Percentiles rank a stretch among this genome's conserved stretches.
Evolutionary conservation across 345 rosid species (phyloP).

Genomic region (Gossypium longicalyx): DNA sequence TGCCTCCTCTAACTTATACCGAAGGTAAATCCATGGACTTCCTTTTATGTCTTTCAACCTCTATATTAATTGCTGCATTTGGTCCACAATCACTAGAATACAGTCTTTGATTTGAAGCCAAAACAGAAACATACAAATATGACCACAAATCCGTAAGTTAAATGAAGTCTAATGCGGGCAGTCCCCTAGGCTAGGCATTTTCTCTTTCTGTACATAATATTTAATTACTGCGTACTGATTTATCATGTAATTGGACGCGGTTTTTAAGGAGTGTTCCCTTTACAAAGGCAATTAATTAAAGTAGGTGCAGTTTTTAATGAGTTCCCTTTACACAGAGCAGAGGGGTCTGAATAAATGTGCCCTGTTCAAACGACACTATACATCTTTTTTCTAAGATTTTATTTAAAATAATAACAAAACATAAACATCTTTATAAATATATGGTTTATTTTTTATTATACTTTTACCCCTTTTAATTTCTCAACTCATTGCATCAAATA

Average conservation of each 20-base stretch:
- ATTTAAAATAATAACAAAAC: too few relatives aligned
- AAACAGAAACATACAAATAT: too few relatives aligned
- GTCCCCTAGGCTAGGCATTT: not conserved
- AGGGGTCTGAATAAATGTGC: constrained; percentile 1
- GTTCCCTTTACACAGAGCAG: not conserved
- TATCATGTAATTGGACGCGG: not conserved
- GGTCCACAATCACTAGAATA: not conserved
- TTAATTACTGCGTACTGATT: not conserved
- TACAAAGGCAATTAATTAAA: not conserved
- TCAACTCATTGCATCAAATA: too few relatives aligned
- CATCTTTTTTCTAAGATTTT: too few relatives aligned
- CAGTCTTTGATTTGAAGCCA: not conserved
- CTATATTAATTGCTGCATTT: not conserved
- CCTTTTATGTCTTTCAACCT: not conserved
- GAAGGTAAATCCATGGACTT: constrained; percentile 26
- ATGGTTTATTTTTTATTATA: too few relatives aligned
- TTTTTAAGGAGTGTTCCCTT: not conserved
- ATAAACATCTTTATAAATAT: too few relatives aligned
- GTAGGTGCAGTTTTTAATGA: not conserved
- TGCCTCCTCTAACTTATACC: constrained; percentile 37
- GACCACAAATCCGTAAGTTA: not conserved
- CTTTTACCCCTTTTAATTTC: too few relatives aligned
- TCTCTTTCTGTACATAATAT: not conserved
- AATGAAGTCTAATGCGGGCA: not conserved
- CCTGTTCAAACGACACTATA: not conserved